phyloP scores from a whole-genome alignment of 306 rosid species.

The Cucurbita ficifolia region DNA sequence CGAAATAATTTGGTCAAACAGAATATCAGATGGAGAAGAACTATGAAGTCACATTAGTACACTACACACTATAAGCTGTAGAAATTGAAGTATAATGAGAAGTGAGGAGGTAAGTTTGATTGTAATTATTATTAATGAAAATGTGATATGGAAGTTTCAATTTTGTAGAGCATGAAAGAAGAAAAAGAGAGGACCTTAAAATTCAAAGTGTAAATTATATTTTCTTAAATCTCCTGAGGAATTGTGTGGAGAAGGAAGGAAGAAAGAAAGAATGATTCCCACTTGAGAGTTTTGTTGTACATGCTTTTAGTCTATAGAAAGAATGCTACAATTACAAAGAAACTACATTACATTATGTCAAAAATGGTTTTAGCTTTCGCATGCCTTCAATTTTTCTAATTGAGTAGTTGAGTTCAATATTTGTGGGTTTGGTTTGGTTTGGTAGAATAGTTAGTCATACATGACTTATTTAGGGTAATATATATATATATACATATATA shows the following conservation, averaged over 20 bases:
- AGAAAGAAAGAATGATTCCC: slow-evolving; percentile 29
- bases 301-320: slow-evolving; percentile 32
- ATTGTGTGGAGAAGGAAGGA: not conserved
- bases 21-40: slow-evolving; percentile 54
- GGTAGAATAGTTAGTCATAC: too few relatives aligned
- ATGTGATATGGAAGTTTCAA: slow-evolving; percentile 27
- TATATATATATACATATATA: too few relatives aligned
- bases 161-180: slow-evolving; percentile 45
- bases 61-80: not conserved
- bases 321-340: slow-evolving; percentile 23
- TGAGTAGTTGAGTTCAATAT: not conserved
- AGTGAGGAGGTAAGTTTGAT: slow-evolving; percentile 16
- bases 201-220: slow-evolving; percentile 55
- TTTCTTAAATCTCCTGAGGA: not conserved
- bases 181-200: slow-evolving; percentile 15
- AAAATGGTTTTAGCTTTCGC: slow-evolving; percentile 14
- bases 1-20: slow-evolving; percentile 87
- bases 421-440: not conserved
- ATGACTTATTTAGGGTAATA: too few relatives aligned
- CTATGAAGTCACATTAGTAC: slow-evolving; percentile 17
- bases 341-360: slow-evolving; percentile 9
- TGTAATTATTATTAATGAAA: slow-evolving; percentile 27
- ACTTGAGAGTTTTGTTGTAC: slow-evolving; percentile 34
- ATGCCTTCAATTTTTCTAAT: not conserved
- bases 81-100: not conserved